Conservation (phyloP, 331 rosid species). For the Prunus yedoensis region DNA sequence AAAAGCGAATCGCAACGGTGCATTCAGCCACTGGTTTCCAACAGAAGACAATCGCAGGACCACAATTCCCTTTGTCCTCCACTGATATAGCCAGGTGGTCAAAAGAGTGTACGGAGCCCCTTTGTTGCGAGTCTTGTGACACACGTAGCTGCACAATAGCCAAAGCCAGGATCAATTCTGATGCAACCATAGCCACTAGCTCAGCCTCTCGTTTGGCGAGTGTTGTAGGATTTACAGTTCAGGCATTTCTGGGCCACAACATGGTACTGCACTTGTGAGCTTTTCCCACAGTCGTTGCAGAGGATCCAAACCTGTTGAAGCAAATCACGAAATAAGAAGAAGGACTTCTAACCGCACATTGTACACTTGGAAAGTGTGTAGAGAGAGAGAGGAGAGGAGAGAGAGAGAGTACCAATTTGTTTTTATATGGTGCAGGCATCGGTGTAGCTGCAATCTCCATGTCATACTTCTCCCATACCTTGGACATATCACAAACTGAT, state of each 20-base stretch:
- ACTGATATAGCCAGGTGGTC: not conserved
- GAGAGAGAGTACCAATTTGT: constrained; percentile 51
- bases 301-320: constrained; percentile 61
- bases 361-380: not conserved
- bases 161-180: not conserved
- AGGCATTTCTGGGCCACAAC: constrained; percentile 71
- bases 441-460: constrained; percentile 77
- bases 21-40: not conserved
- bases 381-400: not conserved
- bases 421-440: constrained; percentile 59
- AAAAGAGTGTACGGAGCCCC: too few species aligned
- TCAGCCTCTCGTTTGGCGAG: constrained; percentile 72
- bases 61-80: not conserved
- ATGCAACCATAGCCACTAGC: constrained; percentile 24
- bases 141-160: not conserved
- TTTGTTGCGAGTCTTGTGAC: not conserved
- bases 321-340: not conserved
- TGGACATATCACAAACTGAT: constrained; percentile 87
- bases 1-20: not conserved
- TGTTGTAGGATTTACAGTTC: constrained; percentile 85
- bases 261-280: constrained; percentile 62
- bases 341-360: not conserved
- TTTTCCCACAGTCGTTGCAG: constrained; percentile 81
- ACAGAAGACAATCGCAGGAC: not conserved
- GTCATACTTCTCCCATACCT: constrained; percentile 84